A percentile compares a stretch with the other conserved stretches of the same genome.
phyloP scores from a whole-genome alignment of 192 early-diverging fungal genomes.

The Dimargaris cristalligena region DNA sequence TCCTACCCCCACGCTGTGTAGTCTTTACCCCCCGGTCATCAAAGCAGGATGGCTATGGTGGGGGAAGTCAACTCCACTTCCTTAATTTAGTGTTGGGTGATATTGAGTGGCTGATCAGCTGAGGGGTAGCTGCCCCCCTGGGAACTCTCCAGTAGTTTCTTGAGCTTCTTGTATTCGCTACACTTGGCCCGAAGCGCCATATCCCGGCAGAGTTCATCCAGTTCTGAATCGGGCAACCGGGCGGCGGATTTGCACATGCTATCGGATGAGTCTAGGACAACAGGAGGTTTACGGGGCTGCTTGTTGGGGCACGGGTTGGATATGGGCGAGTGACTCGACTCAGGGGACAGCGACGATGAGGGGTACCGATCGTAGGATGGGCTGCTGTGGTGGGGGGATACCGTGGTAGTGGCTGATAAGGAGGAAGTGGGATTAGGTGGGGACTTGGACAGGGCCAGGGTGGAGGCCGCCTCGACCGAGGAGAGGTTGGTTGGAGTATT shows the following conservation, averaged over 20 bases:
- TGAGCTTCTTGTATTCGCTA: slow-evolving; percentile 18
- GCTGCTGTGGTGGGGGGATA: neutral
- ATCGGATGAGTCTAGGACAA: neutral
- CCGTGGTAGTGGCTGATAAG: neutral
- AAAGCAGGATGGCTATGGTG: too few relatives aligned
- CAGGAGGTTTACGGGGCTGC: neutral
- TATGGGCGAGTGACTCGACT: neutral
- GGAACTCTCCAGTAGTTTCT: slow-evolving; percentile 16
- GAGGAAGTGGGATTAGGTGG: too few relatives aligned
- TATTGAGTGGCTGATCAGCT: too few relatives aligned
- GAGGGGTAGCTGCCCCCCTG: too few relatives aligned
- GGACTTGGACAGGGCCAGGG: too few relatives aligned
- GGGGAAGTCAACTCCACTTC: too few relatives aligned
- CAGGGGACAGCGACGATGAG: neutral
- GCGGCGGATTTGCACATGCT: neutral
- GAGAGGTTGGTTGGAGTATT: neutral
- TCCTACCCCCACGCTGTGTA: too few relatives aligned
- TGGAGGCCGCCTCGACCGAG: neutral
- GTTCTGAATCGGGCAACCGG: slow-evolving; percentile 1
- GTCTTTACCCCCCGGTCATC: too few relatives aligned
- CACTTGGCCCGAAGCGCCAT: slow-evolving; percentile 12
- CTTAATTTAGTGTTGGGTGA: too few relatives aligned
- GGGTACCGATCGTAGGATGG: neutral
- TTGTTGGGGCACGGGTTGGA: too few relatives aligned
- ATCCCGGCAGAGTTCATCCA: slow-evolving; percentile 12